Percentiles rank a stretch among this genome's conserved stretches.
Conservation (phyloP, 2,329 filamentous ascomycete genomes). For the Pseudopithomyces maydicus region DNA sequence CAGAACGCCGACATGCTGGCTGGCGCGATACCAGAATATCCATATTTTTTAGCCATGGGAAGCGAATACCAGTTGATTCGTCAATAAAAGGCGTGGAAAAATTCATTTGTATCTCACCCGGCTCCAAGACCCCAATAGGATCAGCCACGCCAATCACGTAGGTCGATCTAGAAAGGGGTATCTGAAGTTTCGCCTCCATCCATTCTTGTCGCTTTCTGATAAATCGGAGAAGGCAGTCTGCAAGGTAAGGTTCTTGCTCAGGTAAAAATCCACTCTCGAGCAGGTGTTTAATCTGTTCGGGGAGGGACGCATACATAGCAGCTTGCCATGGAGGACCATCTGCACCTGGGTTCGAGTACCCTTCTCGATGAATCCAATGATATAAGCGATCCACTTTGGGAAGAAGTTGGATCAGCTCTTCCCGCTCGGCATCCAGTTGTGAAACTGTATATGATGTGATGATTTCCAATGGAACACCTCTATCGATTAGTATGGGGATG, state of each 20-base stretch:
- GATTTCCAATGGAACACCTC: conserved; percentile 53
- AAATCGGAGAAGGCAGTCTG: conserved; percentile 53
- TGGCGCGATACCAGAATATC: conserved; percentile 71
- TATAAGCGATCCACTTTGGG: conserved; percentile 60
- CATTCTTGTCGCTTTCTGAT: conserved; percentile 59
- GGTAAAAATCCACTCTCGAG: conserved; percentile 62
- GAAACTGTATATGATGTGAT: conserved; percentile 58
- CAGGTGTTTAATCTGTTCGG: conserved; percentile 36
- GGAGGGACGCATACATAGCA: conserved; percentile 24
- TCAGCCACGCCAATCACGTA: conserved; percentile 72
- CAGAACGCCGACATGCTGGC: conserved; percentile 71
- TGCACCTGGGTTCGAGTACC: conserved; percentile 21
- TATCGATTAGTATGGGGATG: conserved; percentile 68
- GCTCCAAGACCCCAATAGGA: conserved; percentile 63
- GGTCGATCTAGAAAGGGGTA: conserved; percentile 65
- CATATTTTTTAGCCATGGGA: conserved; percentile 59
- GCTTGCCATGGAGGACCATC: conserved; percentile 27
- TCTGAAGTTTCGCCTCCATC: conserved; percentile 62
- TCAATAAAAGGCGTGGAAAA: conserved; percentile 68
- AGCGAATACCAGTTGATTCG: conserved; percentile 58
- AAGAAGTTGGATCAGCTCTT: conserved; percentile 58
- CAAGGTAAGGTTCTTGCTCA: conserved; percentile 54
- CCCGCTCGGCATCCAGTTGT: conserved; percentile 59
- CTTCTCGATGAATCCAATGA: conserved; percentile 45
- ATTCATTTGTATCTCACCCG: conserved; percentile 69